A percentile compares a stretch with the other conserved stretches of the same genome.
These are phyloP conservation scores for Trichosanthes cucumerina DNA, from an alignment of 306 rosid genomes.

Conservation along the genomic window DNA sequence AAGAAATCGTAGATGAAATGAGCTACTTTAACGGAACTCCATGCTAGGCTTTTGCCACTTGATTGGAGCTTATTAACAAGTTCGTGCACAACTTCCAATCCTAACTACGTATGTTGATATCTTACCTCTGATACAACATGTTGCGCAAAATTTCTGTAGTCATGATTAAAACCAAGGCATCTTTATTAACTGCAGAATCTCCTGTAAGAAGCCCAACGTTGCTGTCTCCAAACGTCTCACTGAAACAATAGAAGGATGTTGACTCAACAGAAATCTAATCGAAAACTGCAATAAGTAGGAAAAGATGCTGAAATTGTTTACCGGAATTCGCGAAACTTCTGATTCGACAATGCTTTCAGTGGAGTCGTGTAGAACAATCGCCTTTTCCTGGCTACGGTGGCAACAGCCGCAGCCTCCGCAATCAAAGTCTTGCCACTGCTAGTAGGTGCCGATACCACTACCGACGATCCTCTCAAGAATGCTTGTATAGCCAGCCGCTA, in stretches of 20 bases:
- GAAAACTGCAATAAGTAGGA: neutral
- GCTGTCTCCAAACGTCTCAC: constrained; percentile 77
- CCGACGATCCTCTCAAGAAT: constrained; percentile 80
- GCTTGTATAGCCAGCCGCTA: constrained; percentile 83
- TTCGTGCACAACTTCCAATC: neutral
- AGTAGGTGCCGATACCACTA: constrained; percentile 95
- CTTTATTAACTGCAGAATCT: constrained; percentile 81
- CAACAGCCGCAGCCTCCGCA: constrained; percentile 90
- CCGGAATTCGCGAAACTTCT: constrained; percentile 97
- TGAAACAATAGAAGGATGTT: constrained; percentile 18
- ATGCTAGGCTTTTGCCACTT: neutral
- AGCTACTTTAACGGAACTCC: neutral
- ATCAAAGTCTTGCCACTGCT: constrained; percentile 95
- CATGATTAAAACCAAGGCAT: constrained; percentile 87
- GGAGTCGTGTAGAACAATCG: constrained; percentile 86
- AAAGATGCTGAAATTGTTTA: constrained; percentile 10
- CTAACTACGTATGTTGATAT: neutral
- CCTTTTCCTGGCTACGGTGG: constrained; percentile 67
- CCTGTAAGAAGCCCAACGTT: constrained; percentile 93
- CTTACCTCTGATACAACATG: constrained; percentile 92
- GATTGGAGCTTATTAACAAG: neutral
- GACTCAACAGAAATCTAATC: neutral
- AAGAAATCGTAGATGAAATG: neutral
- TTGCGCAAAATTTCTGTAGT: constrained; percentile 95
- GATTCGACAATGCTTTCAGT: constrained; percentile 93